Base-by-base conservation (phyloP, 2,329 filamentous ascomycete species). In the Aotearoamyces nothofagi region DNA sequence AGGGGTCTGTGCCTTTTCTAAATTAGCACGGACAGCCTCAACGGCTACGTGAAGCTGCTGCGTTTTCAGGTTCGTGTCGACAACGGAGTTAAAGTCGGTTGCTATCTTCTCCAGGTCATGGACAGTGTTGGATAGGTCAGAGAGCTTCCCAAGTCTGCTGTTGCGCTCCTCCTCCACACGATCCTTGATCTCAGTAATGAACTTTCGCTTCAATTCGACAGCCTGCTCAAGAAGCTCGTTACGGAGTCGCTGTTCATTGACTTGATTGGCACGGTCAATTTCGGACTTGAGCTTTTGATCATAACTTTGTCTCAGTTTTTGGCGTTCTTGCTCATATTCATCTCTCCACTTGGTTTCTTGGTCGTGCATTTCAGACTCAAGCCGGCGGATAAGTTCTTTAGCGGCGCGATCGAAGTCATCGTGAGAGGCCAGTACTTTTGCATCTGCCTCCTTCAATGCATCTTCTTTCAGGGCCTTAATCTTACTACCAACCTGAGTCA, bases 41-140 rank as follows among this genome's bases (percentile, higher is more conserved):
- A 96, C 79, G 12, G 90, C 90, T 19, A 98, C 83, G 49, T 94
- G 83, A 15, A 98, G 74, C 57, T 96, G 86, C 56, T 98, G 90
- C 1, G 90, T 94, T 55, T 81, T 78, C 38, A 96, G 69, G 57
- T 90, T 96, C 35, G 70, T 65, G 50, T 96, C 84, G 13, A 98
- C 73, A 20, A 96, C 82, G 22, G 75, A 71, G 55, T 87, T 92
- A 84, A 84, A 96, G 40, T 83, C 78, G 2, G 71, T 69, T 2
- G 86, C 92, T 31, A 98, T 69, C 53, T 76, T 75, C 58, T 94
- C 86, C 9, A 98, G 72, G 44, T 92, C 81, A 22, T 66, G 63
- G 11, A 98, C 81, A 9, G 76, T 77, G 17, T 69, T 60, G 11
- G 77, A 78, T 16, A 98, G 69, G 50, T 87, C 77, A 32, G 73